A percentile compares a stretch with the other conserved stretches of the same genome.
These are phyloP conservation scores for Guyanaporus albipodus DNA, from an alignment of 768 basidiomycete species.

Conservation along the genomic window DNA sequence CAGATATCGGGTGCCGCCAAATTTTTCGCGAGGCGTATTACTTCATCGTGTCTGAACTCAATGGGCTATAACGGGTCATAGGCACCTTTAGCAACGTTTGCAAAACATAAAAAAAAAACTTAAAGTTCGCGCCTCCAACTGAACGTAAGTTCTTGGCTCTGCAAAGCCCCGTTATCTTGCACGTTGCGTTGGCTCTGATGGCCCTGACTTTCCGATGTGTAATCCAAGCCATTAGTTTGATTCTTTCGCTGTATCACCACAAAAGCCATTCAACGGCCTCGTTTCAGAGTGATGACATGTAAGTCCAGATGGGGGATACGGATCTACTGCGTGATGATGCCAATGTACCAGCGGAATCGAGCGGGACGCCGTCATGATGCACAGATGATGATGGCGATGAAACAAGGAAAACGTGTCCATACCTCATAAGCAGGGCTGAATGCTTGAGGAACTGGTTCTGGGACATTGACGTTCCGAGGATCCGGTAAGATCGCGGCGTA, in stretches of 20 bases:
- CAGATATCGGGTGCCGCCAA: background rate
- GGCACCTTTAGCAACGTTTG: background rate
- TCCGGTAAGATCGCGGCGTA: background rate
- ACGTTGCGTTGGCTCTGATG: background rate
- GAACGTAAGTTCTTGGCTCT: constrained; percentile 8
- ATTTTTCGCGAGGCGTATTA: constrained; percentile 7
- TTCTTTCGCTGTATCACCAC: background rate
- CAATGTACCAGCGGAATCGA: background rate
- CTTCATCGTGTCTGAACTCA: constrained; percentile 7
- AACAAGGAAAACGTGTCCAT: constrained; percentile 3
- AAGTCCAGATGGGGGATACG: background rate
- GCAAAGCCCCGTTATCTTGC: constrained; percentile 1
- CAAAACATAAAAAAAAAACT: background rate
- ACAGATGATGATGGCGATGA: constrained; percentile 4
- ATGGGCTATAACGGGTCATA: background rate
- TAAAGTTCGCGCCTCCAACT: background rate
- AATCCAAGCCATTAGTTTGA: background rate
- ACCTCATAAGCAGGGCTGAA: background rate
- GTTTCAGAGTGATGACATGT: background rate
- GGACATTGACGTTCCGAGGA: background rate
- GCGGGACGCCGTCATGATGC: constrained; percentile 1
- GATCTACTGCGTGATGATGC: background rate
- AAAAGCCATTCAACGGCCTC: background rate
- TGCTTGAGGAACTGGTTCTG: background rate
- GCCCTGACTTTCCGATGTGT: background rate